Evolutionary conservation across 192 early-diverging fungal species (phyloP), one percentile per base, ranked within the genome.

Genomic region (Endogone sp.): DNA sequence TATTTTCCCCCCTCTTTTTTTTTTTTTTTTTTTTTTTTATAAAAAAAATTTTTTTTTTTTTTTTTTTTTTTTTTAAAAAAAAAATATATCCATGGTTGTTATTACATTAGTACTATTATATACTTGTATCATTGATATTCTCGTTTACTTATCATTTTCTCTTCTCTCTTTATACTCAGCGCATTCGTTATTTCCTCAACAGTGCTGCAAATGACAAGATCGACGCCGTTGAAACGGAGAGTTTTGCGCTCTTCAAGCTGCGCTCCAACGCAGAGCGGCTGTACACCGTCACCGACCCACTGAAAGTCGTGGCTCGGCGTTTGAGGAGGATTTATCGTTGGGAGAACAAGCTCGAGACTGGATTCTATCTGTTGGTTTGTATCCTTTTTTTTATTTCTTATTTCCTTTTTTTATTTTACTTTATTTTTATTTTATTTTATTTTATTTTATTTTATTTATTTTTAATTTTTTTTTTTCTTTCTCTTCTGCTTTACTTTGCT

Each of bases 331-430:
- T 75, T 32, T 69, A 69, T 32, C 25, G 63, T 37, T 75, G 73
- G 73, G 73, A 75, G 27, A 75, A 75, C 25, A 66, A 60, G 37
- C 37, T 56, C 10, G 58, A 69, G 32, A 75, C 73, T 23, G 25
- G 31, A 3, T 31, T 62, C 23, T 26, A 44, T 2, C 30, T 65
- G 23, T 56, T 22, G 64, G 68, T 75, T 69, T 44, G 60, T 66
- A 21, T 4, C 66, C n/a, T 6, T 11, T 29, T 25, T 24, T 28
- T 30, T 2, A 2, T n/a, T 25, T 29, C 11, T 57, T 30, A 29
- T 30, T 54, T n/a, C n/a, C n/a, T n/a, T n/a, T n/a, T n/a, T n/a
- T n/a, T n/a, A n/a, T n/a, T n/a, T n/a, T n/a, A n/a, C n/a, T n/a
- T n/a, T n/a, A n/a, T n/a, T n/a, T n/a, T n/a, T n/a, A n/a, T n/a